phyloP scores from a whole-genome alignment of 1,284 basidiomycete genomes.

The Microbotryum lychnidis-dioicae region DNA sequence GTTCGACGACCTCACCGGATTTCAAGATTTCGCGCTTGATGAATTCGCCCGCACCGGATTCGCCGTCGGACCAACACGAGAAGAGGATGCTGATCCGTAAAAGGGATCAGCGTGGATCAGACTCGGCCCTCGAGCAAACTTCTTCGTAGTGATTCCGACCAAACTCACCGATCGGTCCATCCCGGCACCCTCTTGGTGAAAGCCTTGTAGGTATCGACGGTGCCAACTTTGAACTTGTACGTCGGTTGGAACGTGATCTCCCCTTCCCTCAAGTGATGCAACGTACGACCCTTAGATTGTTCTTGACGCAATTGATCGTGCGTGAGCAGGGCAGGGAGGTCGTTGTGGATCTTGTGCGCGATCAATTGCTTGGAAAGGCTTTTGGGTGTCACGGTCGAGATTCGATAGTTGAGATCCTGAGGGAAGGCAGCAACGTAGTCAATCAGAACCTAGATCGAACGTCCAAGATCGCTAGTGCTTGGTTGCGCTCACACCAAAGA shows the following conservation, averaged over 20 bases:
- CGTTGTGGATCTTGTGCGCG: slow-evolving; percentile 10
- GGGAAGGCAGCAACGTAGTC: slow-evolving; percentile 45
- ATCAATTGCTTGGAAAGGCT: slow-evolving; percentile 40
- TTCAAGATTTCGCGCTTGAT: too few species aligned
- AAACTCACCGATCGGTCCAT: slow-evolving; percentile 71
- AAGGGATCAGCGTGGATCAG: too few species aligned
- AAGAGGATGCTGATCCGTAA: slow-evolving; percentile 55
- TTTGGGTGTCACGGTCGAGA: slow-evolving; percentile 51
- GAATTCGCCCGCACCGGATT: slow-evolving; percentile 19
- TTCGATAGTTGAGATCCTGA: slow-evolving; percentile 78
- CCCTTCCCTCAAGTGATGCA: slow-evolving; percentile 68
- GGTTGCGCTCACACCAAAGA: slow-evolving; percentile 33
- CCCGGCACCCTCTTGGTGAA: slow-evolving; percentile 65
- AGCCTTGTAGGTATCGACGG: slow-evolving; percentile 61
- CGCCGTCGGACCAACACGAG: slow-evolving; percentile 59
- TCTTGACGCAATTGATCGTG: slow-evolving; percentile 68
- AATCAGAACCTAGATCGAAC: not conserved
- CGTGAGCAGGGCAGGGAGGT: slow-evolving; percentile 50
- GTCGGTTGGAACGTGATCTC: slow-evolving; percentile 77
- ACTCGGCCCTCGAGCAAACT: too few species aligned
- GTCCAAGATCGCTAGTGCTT: not conserved
- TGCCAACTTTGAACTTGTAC: slow-evolving; percentile 75
- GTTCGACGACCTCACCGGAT: not conserved
- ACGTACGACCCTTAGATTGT: slow-evolving; percentile 44
- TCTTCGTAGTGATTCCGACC: too few species aligned